Evolutionary conservation across 1,284 basidiomycete species (phyloP).

Genomic region (Tylopilus sp.): DNA sequence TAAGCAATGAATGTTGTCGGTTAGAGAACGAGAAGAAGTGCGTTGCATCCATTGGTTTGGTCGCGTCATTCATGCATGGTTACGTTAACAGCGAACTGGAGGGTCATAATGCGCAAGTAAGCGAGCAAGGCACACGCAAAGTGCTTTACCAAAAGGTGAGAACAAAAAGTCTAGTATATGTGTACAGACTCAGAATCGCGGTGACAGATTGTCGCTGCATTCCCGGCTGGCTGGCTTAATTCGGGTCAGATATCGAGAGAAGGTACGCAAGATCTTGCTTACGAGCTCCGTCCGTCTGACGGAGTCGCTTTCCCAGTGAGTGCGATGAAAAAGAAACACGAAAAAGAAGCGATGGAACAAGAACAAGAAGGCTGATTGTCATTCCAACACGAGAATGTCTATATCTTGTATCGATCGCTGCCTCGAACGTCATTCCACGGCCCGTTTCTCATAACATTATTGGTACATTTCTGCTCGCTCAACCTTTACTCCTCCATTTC

Average conservation of each 20-base stretch:
- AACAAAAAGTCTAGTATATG: background rate
- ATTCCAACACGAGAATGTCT: background rate
- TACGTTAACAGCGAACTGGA: conserved; percentile 51
- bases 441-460: conserved; percentile 22
- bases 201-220: conserved; percentile 63
- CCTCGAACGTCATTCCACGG: conserved; percentile 1
- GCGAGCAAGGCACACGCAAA: conserved; percentile 75
- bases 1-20: conserved; percentile 77
- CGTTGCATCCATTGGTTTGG: conserved; percentile 27
- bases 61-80: background rate
- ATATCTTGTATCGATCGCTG: background rate
- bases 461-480: conserved; percentile 7
- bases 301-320: conserved; percentile 49
- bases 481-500: background rate
- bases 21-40: conserved; percentile 84
- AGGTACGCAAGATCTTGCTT: conserved; percentile 33
- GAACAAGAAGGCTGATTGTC: conserved; percentile 42
- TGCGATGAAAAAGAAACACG: conserved; percentile 72
- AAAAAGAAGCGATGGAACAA: conserved; percentile 59
- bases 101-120: conserved; percentile 62
- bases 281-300: background rate
- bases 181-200: background rate
- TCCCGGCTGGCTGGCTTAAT: conserved; percentile 45
- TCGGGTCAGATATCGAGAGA: conserved; percentile 59
- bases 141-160: conserved; percentile 69